Evolutionary conservation across 495 filamentous ascomycete species (phyloP).

Genomic region (Lophiotrema nucula): DNA sequence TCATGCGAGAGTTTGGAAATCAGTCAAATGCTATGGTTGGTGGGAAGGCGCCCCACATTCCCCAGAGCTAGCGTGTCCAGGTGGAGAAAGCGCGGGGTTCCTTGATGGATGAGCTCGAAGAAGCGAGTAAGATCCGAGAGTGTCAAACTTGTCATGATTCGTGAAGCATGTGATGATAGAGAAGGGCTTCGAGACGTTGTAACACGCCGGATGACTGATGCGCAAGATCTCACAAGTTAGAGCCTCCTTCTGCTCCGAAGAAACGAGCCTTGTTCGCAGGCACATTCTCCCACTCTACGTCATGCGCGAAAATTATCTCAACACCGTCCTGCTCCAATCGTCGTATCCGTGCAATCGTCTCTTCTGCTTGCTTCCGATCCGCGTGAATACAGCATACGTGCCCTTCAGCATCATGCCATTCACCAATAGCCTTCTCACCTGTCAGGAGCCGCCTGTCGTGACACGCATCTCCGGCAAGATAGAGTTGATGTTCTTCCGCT

Average conservation of each 20-base stretch:
- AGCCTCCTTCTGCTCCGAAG: conserved; percentile 5
- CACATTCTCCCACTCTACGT: conserved; percentile 45
- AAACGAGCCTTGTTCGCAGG: conserved; percentile 44
- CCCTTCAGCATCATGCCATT: conserved; percentile 43
- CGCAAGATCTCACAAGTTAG: background rate
- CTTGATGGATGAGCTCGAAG: no score
- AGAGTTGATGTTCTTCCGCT: conserved; percentile 37
- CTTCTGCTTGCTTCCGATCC: conserved; percentile 38
- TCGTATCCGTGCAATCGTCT: conserved; percentile 41
- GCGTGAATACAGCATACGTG: conserved; percentile 46
- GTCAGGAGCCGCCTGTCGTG: conserved; percentile 48
- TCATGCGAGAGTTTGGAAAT: no score
- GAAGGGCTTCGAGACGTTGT: no score
- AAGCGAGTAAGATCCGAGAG: no score
- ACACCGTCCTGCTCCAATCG: conserved; percentile 38
- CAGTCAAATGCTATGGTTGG: no score
- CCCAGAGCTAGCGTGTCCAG: conserved; percentile 6
- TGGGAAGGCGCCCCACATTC: conserved; percentile 26
- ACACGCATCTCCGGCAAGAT: conserved; percentile 50
- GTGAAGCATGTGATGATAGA: no score
- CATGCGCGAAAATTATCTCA: conserved; percentile 50
- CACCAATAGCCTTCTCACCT: conserved; percentile 46
- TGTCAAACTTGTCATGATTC: no score
- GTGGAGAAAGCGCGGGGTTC: background rate
- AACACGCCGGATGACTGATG: no score